Conservation (phyloP, 306 rosid genomes). For the Lagenaria siceraria region DNA sequence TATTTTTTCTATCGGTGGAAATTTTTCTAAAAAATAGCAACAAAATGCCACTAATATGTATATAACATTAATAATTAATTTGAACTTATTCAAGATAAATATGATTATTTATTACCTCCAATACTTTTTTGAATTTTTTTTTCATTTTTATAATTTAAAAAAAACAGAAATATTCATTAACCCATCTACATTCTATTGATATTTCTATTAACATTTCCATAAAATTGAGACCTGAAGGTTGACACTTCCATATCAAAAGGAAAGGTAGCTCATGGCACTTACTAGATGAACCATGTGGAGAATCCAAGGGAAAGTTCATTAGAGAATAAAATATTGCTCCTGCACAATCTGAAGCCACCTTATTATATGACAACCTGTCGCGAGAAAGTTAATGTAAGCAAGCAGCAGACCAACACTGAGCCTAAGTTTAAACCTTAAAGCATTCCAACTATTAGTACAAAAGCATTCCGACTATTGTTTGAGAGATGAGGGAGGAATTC, state of each 20-base stretch:
- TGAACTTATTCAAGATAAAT: not conserved
- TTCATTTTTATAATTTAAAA: too few species aligned
- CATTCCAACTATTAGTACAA: not conserved
- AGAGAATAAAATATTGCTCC: constrained; percentile 87
- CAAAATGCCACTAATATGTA: not conserved
- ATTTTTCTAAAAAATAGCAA: too few species aligned
- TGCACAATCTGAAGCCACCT: constrained; percentile 70
- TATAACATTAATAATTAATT: not conserved
- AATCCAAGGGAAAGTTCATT: constrained; percentile 56
- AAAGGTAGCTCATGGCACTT: constrained; percentile 14
- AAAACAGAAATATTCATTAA: too few species aligned
- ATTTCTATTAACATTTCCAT: too few species aligned
- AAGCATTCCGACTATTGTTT: too few species aligned
- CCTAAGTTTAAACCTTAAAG: not conserved
- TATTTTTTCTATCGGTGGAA: too few species aligned
- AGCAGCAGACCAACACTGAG: not conserved
- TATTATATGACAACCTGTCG: constrained; percentile 77
- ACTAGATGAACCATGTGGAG: constrained; percentile 55
- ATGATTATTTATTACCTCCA: not conserved
- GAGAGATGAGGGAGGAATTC: too few species aligned
- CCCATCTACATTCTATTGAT: too few species aligned
- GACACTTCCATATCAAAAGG: not conserved
- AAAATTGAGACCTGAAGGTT: not conserved
- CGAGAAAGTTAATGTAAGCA: not conserved
- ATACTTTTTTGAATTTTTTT: not conserved